Conservation (phyloP, 73 alveolate species). For the Blepharisma japonicum region DNA sequence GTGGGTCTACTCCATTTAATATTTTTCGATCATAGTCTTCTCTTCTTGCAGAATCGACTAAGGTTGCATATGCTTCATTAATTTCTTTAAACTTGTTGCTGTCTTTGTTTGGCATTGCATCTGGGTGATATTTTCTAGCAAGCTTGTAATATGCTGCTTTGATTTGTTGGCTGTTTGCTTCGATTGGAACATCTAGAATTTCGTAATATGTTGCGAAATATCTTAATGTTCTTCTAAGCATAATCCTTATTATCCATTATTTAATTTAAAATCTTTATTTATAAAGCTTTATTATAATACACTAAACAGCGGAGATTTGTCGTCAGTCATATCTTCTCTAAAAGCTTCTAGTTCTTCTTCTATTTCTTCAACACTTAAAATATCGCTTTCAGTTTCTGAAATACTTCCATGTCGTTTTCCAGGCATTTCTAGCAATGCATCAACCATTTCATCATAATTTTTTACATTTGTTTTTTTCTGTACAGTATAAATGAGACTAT, state of each 20-base stretch:
- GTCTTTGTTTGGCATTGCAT: slow-evolving; percentile 53
- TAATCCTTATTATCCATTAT: not conserved
- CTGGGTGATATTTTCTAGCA: slow-evolving; percentile 95
- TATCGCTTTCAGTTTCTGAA: not conserved
- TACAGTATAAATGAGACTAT: not conserved
- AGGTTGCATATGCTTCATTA: slow-evolving; percentile 57
- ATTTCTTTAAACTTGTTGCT: slow-evolving; percentile 67
- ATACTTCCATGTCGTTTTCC: not conserved
- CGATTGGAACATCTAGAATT: slow-evolving; percentile 65
- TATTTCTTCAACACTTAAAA: not conserved
- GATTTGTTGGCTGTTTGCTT: slow-evolving; percentile 67
- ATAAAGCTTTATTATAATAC: too few species aligned
- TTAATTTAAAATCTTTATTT: too few species aligned
- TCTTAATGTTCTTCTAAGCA: slow-evolving; percentile 16
- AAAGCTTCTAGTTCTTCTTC: not conserved
- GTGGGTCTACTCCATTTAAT: not conserved
- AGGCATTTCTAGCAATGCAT: not conserved
- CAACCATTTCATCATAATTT: not conserved
- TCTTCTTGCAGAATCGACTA: not conserved
- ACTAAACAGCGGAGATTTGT: too few species aligned
- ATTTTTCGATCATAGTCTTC: not conserved
- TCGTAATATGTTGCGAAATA: slow-evolving; percentile 43
- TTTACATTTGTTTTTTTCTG: not conserved
- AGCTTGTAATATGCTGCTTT: slow-evolving; percentile 84
- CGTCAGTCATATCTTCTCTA: too few species aligned